Evolutionary conservation across 306 rosid species (phyloP), one percentile per base, ranked within the genome.

Genomic region (Psophocarpus tetragonolobus): DNA sequence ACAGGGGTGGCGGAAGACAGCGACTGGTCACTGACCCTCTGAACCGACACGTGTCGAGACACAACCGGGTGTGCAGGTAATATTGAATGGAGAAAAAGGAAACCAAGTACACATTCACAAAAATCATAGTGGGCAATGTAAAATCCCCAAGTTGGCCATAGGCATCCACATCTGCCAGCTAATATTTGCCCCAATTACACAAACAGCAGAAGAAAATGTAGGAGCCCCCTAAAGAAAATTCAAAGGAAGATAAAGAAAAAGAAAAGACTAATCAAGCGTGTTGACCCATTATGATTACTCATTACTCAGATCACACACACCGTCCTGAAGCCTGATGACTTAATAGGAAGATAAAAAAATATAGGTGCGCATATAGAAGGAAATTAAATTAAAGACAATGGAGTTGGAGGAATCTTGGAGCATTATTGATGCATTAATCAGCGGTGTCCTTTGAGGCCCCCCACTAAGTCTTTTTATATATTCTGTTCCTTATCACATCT

Each of bases 321-420:
- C 83, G 82, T 62, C 75, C 81, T 44, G 26, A n/a, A n/a, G n/a
- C n/a, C n/a, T n/a, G n/a, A n/a, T n/a, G n/a, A n/a, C n/a, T n/a
- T n/a, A n/a, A n/a, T n/a, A n/a, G n/a, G n/a, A n/a, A n/a, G n/a
- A n/a, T n/a, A 35, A 8, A 62, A 30, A 2, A 1, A 2, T 13
- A 27, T 15, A 48, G 14, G 63, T 12, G 68, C 38, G 23, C 77
- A 56, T 8, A 54, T 58, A 26, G 24, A 2, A 38, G 42, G 6
- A 74, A 45, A 45, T 44, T 38, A 41, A 66, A 38, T 66, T 5
- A 53, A 53, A 41, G 73, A 48, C 47, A 8, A 13, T 41, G 68
- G 61, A 50, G 66, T 75, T 75, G 53, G 56, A 73, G 87, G 92
- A 87, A 88, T 90, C 94, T 71, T 54, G 54, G 8, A 20, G 5